A percentile compares a stretch with the other conserved stretches of the same genome.
Conservation (phyloP, 2,329 filamentous ascomycete genomes). For the Trichoderma koningiopsis region DNA sequence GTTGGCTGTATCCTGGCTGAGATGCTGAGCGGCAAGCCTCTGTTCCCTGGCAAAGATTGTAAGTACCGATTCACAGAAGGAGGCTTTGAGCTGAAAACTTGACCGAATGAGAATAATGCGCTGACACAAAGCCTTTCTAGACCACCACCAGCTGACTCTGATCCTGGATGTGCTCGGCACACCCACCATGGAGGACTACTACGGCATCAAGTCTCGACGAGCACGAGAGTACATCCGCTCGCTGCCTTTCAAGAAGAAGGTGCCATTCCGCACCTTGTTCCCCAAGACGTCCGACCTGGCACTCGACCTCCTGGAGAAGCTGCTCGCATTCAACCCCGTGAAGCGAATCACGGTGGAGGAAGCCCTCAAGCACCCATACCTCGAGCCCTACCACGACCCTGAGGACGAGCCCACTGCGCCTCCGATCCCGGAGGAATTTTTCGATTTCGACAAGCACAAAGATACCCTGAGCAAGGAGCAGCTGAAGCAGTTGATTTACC, state of each 20-base stretch:
- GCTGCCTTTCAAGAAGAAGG: constrained; percentile 99
- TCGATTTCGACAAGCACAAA: constrained; percentile 99
- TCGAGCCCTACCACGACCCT: constrained; percentile 98
- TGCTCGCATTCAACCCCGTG: constrained; percentile 95
- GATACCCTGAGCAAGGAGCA: constrained; percentile 98
- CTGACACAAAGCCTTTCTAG: constrained; percentile 46
- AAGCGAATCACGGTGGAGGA: constrained; percentile 99
- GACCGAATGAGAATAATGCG: background rate
- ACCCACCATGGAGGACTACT: constrained; percentile 99
- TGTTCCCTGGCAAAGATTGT: constrained; percentile 99
- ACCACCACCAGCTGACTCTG: constrained; percentile 96
- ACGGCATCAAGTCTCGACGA: constrained; percentile 97
- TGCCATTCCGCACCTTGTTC: constrained; percentile 94
- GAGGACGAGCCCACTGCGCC: constrained; percentile 97
- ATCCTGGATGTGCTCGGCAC: constrained; percentile 97
- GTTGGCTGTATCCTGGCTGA: constrained; percentile 97
- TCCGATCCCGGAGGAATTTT: constrained; percentile 97
- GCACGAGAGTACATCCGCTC: constrained; percentile 98
- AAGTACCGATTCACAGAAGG: constrained; percentile 43
- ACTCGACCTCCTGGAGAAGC: constrained; percentile 89
- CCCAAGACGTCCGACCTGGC: constrained; percentile 98
- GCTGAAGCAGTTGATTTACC: constrained; percentile 94
- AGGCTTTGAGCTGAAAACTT: background rate
- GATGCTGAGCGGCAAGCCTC: constrained; percentile 97
- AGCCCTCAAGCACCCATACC: constrained; percentile 93